Conservation (phyloP, 2,329 filamentous ascomycete genomes). For the Cadophora luteo-olivacea region DNA sequence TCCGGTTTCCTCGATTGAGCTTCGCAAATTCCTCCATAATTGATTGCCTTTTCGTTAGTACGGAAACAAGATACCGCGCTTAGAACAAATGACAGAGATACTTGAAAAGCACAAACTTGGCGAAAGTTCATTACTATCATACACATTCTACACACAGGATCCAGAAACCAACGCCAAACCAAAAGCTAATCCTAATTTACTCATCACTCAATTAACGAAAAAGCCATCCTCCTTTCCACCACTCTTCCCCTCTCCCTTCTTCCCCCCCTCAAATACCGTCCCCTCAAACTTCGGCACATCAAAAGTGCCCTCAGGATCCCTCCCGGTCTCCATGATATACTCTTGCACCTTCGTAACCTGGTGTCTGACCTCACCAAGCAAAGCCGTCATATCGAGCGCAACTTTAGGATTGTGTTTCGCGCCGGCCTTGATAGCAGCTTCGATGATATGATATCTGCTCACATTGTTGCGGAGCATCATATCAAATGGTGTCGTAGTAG, state of each 20-base stretch:
- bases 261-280: constrained; percentile 36
- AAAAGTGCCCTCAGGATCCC: constrained; percentile 61
- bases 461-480: constrained; percentile 71
- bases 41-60: too few species aligned
- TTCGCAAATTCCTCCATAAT: neutral
- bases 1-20: neutral
- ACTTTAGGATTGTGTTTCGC: constrained; percentile 56
- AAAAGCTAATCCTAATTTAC: neutral
- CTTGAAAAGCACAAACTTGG: too few species aligned
- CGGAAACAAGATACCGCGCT: too few species aligned
- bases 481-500: constrained; percentile 71
- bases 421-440: constrained; percentile 57
- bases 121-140: too few species aligned
- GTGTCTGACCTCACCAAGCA: constrained; percentile 55
- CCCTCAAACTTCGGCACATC: constrained; percentile 53
- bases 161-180: neutral
- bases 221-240: constrained; percentile 40
- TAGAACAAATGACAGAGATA: too few species aligned
- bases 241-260: constrained; percentile 18
- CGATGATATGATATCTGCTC: constrained; percentile 64
- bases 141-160: neutral
- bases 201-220: constrained; percentile 40
- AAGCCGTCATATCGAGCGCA: constrained; percentile 51
- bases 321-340: constrained; percentile 59
- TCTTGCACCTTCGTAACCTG: constrained; percentile 55